Base-by-base conservation (phyloP, 192 early-diverging fungal species). In the Coemansia sp. region DNA sequence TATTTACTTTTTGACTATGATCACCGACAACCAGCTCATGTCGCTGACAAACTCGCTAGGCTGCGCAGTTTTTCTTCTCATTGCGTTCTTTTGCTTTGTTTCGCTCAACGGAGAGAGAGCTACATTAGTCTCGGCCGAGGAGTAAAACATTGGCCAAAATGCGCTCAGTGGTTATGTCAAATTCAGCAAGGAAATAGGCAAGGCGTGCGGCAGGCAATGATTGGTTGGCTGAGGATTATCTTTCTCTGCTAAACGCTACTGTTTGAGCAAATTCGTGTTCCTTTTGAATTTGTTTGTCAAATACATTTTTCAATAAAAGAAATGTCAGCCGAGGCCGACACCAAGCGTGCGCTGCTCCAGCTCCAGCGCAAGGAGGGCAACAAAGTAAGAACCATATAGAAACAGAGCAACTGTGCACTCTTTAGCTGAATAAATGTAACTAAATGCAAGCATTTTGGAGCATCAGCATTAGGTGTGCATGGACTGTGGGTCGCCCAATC, bases 401-500 rank as follows among this genome's bases (percentile, higher is more conserved):
- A 19, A 47, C 6, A 49, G 14, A 39, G 14, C 21, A 48, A 66
- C 10, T n/a, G 29, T n/a, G 37, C 43, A 22, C 51, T 58, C 31
- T 35, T 35, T 6, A 8, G 8, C 6, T 35, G 6, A 35, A 35
- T 8, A 8, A 35, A 35, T 35, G 31, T 0, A 35, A 8, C 31
- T 35, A 35, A 35, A 17, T n/a, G 6, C 17, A 10, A 23, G 55
- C 29, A 19, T 31, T 35, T 17, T 77, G 21, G 21, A 21, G 21
- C 21, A 21, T 21, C 21, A 21, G 21, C 21, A 1, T 21, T 21
- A 85, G 77, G 79, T 78, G 17, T 96, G 96, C 75, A 88, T 98
- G 59, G 96, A 98, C 74, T 98, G 96, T 80, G 87, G 88, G 43
- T 87, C 87, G 29, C 92, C 90, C 57, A 88, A 89, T 58, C 90